These are phyloP conservation scores for Coemansia sp. DNA, from an alignment of 192 early-diverging fungal genomes.

Conservation along the genomic window DNA sequence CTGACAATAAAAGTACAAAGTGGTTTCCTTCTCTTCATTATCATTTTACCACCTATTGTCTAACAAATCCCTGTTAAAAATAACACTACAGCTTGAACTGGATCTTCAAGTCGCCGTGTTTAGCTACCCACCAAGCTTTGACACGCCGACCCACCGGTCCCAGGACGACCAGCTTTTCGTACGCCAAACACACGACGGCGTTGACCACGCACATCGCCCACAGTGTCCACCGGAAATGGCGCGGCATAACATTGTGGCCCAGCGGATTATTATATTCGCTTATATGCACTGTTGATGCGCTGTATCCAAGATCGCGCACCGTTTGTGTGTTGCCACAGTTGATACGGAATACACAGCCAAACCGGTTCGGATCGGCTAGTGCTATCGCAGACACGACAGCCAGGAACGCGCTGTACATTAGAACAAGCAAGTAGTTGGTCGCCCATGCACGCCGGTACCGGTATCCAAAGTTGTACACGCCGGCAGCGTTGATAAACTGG, in stretches of 20 bases:
- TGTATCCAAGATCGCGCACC: slow-evolving; percentile 44
- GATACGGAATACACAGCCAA: slow-evolving; percentile 61
- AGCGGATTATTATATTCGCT: slow-evolving; percentile 45
- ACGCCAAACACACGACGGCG: slow-evolving; percentile 38
- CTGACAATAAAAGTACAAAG: no score
- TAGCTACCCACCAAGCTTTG: slow-evolving; percentile 27
- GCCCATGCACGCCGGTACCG: slow-evolving; percentile 59
- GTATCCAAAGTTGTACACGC: slow-evolving; percentile 64
- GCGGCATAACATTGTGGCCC: slow-evolving; percentile 62
- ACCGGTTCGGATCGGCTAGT: slow-evolving; percentile 61
- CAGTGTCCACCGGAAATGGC: slow-evolving; percentile 48
- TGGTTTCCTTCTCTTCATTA: no score
- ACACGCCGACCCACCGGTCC: slow-evolving; percentile 51
- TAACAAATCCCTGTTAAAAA: no score
- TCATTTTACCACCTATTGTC: no score
- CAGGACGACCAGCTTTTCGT: slow-evolving; percentile 56
- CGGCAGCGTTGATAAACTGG: slow-evolving; percentile 69
- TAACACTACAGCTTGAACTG: background rate
- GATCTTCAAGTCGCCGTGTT: background rate
- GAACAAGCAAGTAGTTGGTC: slow-evolving; percentile 57
- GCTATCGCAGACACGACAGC: slow-evolving; percentile 54
- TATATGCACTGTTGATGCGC: slow-evolving; percentile 34
- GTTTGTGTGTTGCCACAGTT: slow-evolving; percentile 61
- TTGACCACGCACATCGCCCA: slow-evolving; percentile 56
- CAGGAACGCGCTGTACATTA: slow-evolving; percentile 52